These are phyloP conservation scores for Termitomyces sp. DNA, from an alignment of 1,284 basidiomycete genomes.

Conservation along the genomic window DNA sequence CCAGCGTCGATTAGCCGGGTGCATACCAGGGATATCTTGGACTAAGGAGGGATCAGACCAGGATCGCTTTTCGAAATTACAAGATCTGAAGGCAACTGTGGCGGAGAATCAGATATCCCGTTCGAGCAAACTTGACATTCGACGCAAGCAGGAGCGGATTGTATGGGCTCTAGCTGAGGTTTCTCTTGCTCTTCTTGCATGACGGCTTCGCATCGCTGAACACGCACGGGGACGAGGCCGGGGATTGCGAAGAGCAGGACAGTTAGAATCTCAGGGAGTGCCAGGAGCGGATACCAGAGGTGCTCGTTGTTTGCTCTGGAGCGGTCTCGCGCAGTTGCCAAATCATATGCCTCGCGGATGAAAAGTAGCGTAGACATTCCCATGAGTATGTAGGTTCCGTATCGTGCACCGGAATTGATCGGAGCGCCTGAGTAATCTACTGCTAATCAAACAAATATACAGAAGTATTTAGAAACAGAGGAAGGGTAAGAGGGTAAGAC, in stretches of 20 bases:
- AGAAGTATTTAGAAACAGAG: not conserved
- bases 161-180: not conserved
- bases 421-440: not conserved
- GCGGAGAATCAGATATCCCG: not conserved
- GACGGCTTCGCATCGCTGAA: not conserved
- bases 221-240: constrained; percentile 32
- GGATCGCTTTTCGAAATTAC: not conserved
- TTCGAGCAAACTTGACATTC: not conserved
- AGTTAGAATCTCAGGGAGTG: constrained; percentile 37
- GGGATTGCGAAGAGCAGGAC: constrained; percentile 34
- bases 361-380: constrained; percentile 26
- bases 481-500: not conserved
- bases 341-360: constrained; percentile 34
- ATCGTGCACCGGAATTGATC: not conserved
- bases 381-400: not conserved
- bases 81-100: constrained; percentile 1
- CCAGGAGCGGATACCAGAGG: constrained; percentile 40
- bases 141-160: not conserved
- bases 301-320: constrained; percentile 31
- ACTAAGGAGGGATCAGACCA: not conserved
- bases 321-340: constrained; percentile 26
- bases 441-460: not conserved
- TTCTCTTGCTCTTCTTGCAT: not conserved
- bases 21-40: not conserved
- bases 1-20: not conserved